Conservation (phyloP, 345 rosid genomes). For the Nasturtium officinale region DNA sequence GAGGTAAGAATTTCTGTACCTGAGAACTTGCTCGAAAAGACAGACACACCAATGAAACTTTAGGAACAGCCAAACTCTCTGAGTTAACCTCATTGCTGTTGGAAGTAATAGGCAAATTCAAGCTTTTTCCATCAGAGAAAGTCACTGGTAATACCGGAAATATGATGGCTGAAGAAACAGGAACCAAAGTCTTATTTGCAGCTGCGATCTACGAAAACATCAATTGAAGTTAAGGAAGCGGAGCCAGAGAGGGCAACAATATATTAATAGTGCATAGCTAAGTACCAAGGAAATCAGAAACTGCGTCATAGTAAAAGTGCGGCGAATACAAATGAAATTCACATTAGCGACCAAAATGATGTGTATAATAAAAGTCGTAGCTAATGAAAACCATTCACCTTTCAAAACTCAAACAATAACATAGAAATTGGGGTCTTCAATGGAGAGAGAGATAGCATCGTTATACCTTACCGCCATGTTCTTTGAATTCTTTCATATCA, state of each 20-base stretch:
- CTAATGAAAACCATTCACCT: conserved; percentile 17
- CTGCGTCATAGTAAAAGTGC: background rate
- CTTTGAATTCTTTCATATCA: conserved; percentile 65
- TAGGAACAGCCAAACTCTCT: conserved; percentile 45
- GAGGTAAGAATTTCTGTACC: conserved; percentile 47
- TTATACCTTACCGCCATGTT: conserved; percentile 94
- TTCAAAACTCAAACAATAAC: conserved; percentile 3
- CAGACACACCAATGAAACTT: conserved; percentile 72
- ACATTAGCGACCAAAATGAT: conserved; percentile 13
- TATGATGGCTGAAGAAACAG: conserved; percentile 63
- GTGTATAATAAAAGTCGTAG: background rate
- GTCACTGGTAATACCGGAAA: conserved; percentile 68
- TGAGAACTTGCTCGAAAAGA: conserved; percentile 82
- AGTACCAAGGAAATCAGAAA: background rate
- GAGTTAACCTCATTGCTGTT: conserved; percentile 40
- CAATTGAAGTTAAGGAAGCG: background rate
- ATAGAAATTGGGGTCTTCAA: background rate
- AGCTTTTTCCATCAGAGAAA: conserved; percentile 52
- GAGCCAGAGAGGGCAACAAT: background rate
- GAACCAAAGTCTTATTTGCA: conserved; percentile 68
- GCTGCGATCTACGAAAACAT: conserved; percentile 61
- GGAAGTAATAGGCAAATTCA: conserved; percentile 64
- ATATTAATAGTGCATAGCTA: background rate
- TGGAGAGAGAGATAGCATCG: background rate
- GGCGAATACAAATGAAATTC: background rate